These are phyloP conservation scores for Pichia sp. DNA, from an alignment of 1,139 yeast genomes.

Conservation along the genomic window DNA sequence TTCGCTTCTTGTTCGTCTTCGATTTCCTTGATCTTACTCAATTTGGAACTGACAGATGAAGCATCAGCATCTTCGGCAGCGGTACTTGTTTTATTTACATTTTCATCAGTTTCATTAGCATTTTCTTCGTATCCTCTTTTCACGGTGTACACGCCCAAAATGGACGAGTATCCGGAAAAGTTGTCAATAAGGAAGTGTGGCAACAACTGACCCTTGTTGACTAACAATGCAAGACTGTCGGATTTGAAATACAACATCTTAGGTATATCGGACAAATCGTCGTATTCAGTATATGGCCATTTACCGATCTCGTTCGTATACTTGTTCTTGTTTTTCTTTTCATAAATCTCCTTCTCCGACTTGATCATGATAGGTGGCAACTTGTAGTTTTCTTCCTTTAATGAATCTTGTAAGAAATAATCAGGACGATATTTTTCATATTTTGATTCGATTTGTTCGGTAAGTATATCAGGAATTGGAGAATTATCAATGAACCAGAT, in stretches of 20 bases:
- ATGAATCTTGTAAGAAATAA: conserved; percentile 10
- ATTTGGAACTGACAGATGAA: not conserved
- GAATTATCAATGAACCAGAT: conserved; percentile 65
- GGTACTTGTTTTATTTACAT: conserved; percentile 6
- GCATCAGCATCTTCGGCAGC: not conserved
- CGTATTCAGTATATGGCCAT: conserved; percentile 29
- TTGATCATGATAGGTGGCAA: conserved; percentile 16
- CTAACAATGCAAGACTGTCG: conserved; percentile 35
- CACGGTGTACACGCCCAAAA: conserved; percentile 31
- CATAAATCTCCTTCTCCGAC: conserved; percentile 24
- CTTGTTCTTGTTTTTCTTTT: conserved; percentile 17
- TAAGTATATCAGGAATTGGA: conserved; percentile 54
- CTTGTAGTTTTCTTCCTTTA: conserved; percentile 5
- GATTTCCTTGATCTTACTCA: not conserved
- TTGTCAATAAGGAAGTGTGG: conserved; percentile 25
- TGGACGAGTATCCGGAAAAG: conserved; percentile 23
- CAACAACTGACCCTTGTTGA: conserved; percentile 29
- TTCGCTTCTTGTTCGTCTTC: not conserved
- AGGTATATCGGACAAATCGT: conserved; percentile 23
- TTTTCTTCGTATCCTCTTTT: conserved; percentile 31
- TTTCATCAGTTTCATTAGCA: conserved; percentile 9
- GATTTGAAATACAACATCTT: conserved; percentile 39
- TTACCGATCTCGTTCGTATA: conserved; percentile 7
- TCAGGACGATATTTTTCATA: conserved; percentile 38
- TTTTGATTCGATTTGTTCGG: conserved; percentile 60